Conservation (phyloP, 768 basidiomycete species). For the Termitomyces sp. region DNA sequence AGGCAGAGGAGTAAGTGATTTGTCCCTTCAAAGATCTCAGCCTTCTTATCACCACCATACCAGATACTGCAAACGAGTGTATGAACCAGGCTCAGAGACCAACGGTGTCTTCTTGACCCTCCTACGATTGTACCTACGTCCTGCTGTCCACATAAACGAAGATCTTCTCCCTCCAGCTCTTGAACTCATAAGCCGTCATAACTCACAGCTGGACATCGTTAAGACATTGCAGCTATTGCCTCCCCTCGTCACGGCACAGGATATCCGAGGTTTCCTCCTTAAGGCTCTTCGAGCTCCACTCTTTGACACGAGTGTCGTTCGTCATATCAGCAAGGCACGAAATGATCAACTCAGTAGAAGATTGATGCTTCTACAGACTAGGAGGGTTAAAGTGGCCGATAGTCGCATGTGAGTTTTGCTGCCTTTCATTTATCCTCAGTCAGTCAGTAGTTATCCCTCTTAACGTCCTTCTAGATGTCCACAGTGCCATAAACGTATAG, state of each 20-base stretch:
- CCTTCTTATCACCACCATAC: not conserved
- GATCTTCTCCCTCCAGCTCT: conserved; percentile 78
- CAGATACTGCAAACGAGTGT: conserved; percentile 88
- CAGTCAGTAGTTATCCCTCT: conserved; percentile 1
- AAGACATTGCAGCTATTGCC: conserved; percentile 85
- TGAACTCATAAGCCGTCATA: conserved; percentile 81
- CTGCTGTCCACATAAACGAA: conserved; percentile 41
- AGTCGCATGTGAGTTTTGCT: conserved; percentile 73
- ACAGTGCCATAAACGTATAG: conserved; percentile 91
- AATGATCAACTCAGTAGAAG: conserved; percentile 70
- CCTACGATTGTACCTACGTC: conserved; percentile 82
- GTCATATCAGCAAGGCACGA: conserved; percentile 66
- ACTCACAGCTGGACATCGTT: conserved; percentile 72
- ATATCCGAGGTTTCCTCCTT: conserved; percentile 72
- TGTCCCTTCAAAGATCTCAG: not conserved
- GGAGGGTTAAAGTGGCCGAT: conserved; percentile 85
- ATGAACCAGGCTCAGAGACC: conserved; percentile 51
- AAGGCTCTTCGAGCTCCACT: conserved; percentile 62
- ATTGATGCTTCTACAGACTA: conserved; percentile 72
- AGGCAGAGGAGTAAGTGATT: conserved; percentile 78
- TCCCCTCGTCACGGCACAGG: conserved; percentile 79
- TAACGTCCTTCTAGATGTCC: conserved; percentile 61
- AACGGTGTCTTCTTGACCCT: conserved; percentile 75
- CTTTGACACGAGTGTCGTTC: conserved; percentile 65
- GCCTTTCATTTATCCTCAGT: not conserved